A percentile compares a stretch with the other conserved stretches of the same genome.
Evolutionary conservation across 202 grass and related monocot genomes (phyloP).

Genomic region (Brachypodium distachyon): DNA sequence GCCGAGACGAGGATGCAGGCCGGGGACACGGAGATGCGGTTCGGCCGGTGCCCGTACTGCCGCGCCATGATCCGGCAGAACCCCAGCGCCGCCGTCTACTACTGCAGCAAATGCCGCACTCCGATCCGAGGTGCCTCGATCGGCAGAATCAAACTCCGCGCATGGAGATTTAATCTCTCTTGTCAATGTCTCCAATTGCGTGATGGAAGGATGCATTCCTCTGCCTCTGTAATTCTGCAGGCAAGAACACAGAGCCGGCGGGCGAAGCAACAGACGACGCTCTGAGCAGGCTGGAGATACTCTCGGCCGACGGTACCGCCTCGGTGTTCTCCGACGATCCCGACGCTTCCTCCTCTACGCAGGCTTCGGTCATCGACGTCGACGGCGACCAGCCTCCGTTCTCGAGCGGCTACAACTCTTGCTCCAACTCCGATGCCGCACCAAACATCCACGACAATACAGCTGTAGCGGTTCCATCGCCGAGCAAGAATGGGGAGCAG

Average conservation of each 20-base stretch:
- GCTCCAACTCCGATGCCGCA: not conserved
- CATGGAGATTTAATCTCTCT: no score
- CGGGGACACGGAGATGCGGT: not conserved
- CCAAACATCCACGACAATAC: not conserved
- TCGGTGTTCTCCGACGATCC: conserved; percentile 28
- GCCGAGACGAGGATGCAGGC: conserved; percentile 8
- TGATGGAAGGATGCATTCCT: no score
- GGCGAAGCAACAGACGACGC: not conserved
- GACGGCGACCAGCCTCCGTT: not conserved
- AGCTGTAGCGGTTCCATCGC: no score
- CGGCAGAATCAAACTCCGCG: not conserved
- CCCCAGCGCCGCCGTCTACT: conserved; percentile 1
- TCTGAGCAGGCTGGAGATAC: conserved; percentile 24
- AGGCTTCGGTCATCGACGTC: not conserved
- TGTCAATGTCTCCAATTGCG: no score
- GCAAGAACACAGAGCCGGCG: conserved; percentile 14
- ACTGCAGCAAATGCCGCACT: conserved; percentile 41
- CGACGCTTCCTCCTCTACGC: not conserved
- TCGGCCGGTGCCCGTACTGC: conserved; percentile 41
- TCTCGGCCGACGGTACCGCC: conserved; percentile 14
- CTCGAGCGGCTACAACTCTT: not conserved
- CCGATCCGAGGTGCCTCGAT: conserved; percentile 22
- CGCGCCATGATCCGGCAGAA: conserved; percentile 31
- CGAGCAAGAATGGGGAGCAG: not conserved
- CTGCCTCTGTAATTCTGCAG: not conserved